Conservation (phyloP, 192 early-diverging fungal species). For the Cetraspora pellucida region DNA sequence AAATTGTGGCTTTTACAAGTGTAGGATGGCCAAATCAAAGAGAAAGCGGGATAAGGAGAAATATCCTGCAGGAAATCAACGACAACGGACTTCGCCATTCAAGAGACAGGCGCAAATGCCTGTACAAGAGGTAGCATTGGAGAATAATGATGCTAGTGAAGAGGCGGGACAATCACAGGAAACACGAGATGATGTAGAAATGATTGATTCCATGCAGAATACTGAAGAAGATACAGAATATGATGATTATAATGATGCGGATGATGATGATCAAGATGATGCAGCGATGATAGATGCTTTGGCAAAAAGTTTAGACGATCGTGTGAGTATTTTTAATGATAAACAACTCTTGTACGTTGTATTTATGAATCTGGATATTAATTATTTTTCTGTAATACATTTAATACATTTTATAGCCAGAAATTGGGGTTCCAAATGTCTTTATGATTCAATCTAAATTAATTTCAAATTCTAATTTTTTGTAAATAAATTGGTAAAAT, state of each 20-base stretch:
- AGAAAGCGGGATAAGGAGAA: not conserved
- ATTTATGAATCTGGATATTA: not conserved
- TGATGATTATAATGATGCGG: not conserved
- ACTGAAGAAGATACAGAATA: slow-evolving; percentile 21
- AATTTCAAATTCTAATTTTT: not conserved
- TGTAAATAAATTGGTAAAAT: no score
- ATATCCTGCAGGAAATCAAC: not conserved
- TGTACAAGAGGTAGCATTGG: not conserved
- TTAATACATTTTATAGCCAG: slow-evolving; percentile 45
- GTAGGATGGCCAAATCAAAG: slow-evolving; percentile 34
- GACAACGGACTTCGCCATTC: not conserved
- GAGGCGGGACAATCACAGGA: not conserved
- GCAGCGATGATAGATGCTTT: not conserved
- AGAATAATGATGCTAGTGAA: not conserved
- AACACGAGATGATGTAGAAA: slow-evolving; percentile 9
- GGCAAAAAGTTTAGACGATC: slow-evolving; percentile 26
- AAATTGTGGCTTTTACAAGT: slow-evolving; percentile 67
- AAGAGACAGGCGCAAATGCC: not conserved
- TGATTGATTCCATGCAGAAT: slow-evolving; percentile 10
- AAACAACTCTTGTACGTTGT: slow-evolving; percentile 4
- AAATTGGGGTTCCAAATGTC: slow-evolving; percentile 65
- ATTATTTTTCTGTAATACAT: slow-evolving; percentile 16
- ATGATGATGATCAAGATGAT: not conserved
- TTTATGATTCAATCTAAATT: slow-evolving; percentile 53
- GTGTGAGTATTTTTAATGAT: slow-evolving; percentile 2